phyloP scores from a whole-genome alignment of 2,329 filamentous ascomycete genomes.

The Phaeoacremonium minimum region DNA sequence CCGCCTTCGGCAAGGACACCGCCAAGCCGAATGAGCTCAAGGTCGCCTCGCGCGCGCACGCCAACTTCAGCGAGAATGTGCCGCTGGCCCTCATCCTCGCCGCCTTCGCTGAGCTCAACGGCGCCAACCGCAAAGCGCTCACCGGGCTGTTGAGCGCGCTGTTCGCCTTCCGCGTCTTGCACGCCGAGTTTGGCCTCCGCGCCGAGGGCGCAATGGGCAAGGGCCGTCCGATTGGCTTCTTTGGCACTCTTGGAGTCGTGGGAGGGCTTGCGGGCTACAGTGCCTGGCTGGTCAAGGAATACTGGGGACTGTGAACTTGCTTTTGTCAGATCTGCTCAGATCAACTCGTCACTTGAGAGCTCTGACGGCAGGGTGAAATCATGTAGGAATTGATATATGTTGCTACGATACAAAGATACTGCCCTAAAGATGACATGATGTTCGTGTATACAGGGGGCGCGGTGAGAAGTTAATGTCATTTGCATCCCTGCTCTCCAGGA shows the following conservation, averaged over 20 bases:
- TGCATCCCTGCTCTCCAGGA: too few relatives aligned
- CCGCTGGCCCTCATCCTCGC: conserved; percentile 22
- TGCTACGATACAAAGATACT: too few relatives aligned
- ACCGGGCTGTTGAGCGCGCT: conserved; percentile 16
- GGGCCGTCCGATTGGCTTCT: conserved; percentile 22
- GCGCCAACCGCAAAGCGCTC: conserved; percentile 17
- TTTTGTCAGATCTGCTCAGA: too few relatives aligned
- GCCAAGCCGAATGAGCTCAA: conserved; percentile 15
- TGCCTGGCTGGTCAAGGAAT: conserved; percentile 16
- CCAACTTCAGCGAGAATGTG: conserved; percentile 25
- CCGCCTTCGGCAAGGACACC: conserved; percentile 8
- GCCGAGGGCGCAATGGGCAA: conserved; percentile 13
- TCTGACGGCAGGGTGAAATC: too few relatives aligned
- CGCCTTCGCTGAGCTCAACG: conserved; percentile 24
- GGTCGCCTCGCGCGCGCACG: conserved; percentile 18
- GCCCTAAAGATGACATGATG: too few relatives aligned
- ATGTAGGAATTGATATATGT: too few relatives aligned
- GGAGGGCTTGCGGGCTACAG: conserved; percentile 19
- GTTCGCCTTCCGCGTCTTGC: conserved; percentile 19
- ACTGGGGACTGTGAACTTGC: conserved; percentile 8
- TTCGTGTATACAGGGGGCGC: too few relatives aligned
- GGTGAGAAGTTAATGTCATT: too few relatives aligned
- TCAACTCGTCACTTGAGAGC: too few relatives aligned
- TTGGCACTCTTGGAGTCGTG: conserved; percentile 18
- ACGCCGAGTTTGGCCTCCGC: conserved; percentile 20